Evolutionary conservation across 2,329 filamentous ascomycete species (phyloP).

Genomic region (Curvularia hawaiiensis): DNA sequence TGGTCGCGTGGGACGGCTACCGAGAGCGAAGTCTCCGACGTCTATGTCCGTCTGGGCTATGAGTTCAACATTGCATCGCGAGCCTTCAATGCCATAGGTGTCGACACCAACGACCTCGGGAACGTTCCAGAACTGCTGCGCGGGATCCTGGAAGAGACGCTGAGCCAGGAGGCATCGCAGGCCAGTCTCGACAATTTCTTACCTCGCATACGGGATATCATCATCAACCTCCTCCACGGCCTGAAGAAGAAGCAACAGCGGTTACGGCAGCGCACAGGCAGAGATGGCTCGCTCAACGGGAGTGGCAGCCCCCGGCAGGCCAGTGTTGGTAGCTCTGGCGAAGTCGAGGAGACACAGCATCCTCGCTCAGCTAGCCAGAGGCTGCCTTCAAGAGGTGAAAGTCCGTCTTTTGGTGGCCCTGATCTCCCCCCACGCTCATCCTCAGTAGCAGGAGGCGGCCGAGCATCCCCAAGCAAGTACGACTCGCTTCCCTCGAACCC

Average conservation of each 20-base stretch:
- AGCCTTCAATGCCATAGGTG: conserved; percentile 94
- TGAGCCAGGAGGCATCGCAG: conserved; percentile 94
- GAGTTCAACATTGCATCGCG: conserved; percentile 99
- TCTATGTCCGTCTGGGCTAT: conserved; percentile 96
- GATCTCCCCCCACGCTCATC: conserved; percentile 56
- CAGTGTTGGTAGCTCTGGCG: conserved; percentile 41
- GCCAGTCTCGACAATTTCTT: conserved; percentile 93
- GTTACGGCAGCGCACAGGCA: conserved; percentile 64
- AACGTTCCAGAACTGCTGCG: conserved; percentile 92
- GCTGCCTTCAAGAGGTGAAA: conserved; percentile 49
- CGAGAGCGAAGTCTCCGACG: conserved; percentile 94
- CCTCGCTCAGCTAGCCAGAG: conserved; percentile 50
- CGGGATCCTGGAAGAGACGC: conserved; percentile 89
- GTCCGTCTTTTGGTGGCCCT: conserved; percentile 48
- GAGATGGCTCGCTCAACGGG: conserved; percentile 52
- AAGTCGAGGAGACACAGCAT: conserved; percentile 49
- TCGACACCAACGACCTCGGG: conserved; percentile 91
- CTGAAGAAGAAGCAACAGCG: conserved; percentile 97
- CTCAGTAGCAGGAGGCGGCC: conserved; percentile 50
- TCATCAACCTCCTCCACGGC: conserved; percentile 95
- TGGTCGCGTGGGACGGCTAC: conserved; percentile 94
- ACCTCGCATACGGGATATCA: conserved; percentile 94
- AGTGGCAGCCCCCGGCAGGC: conserved; percentile 46
- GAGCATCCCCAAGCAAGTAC: conserved; percentile 52
- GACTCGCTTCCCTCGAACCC: conserved; percentile 46